These are phyloP conservation scores for Lipomyces spencermartinsiae DNA, from an alignment of 805 yeast species.

Conservation along the genomic window DNA sequence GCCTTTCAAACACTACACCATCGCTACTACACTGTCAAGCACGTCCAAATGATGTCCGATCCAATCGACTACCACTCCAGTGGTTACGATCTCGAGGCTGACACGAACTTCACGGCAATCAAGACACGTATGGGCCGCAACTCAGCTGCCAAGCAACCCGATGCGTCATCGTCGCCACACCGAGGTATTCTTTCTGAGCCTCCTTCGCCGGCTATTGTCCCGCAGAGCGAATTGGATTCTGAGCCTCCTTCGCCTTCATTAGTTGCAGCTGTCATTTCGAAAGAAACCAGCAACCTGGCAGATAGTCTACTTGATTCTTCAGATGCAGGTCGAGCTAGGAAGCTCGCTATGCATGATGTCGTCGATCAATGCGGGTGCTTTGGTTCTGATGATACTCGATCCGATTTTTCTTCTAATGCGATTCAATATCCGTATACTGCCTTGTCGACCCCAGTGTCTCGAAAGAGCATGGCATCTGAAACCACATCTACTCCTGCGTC, in stretches of 20 bases:
- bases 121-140: constrained; percentile 1
- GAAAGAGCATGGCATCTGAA: constrained; percentile 24
- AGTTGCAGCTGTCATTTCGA: neutral
- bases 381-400: constrained; percentile 7
- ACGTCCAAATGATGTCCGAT: constrained; percentile 16
- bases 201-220: neutral
- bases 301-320: neutral
- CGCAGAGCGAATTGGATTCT: constrained; percentile 4
- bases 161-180: constrained; percentile 24
- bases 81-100: constrained; percentile 11
- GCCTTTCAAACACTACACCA: neutral
- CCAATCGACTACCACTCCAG: constrained; percentile 26
- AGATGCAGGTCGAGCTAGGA: neutral
- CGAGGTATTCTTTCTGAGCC: neutral
- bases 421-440: constrained; percentile 20
- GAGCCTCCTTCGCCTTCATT: constrained; percentile 1
- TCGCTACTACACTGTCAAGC: constrained; percentile 1
- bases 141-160: neutral
- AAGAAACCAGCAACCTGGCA: neutral
- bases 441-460: constrained; percentile 30
- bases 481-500: constrained; percentile 31
- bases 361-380: neutral
- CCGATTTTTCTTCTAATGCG: constrained; percentile 5
- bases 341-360: neutral
- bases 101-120: neutral